phyloP scores from a whole-genome alignment of 306 rosid genomes.

The Prinsepia uniflora region DNA sequence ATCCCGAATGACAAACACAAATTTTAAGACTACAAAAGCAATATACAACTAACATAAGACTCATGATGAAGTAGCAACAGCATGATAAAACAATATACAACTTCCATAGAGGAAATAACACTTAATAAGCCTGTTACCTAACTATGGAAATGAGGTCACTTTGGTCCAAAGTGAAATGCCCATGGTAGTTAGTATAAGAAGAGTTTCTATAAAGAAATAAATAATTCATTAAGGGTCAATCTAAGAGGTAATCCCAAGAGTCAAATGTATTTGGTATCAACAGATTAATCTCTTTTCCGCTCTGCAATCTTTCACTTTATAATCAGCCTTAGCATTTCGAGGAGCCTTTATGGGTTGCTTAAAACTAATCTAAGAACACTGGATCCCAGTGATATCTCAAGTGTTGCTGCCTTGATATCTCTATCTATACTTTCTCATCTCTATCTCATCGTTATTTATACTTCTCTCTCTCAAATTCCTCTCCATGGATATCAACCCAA shows the following conservation, averaged over 20 bases:
- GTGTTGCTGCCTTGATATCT: neutral
- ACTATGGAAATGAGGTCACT: neutral
- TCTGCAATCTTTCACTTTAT: neutral
- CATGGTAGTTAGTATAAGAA: neutral
- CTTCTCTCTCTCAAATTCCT: neutral
- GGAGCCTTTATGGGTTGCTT: neutral
- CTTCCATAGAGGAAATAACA: neutral
- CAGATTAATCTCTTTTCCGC: neutral
- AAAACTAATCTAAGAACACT: neutral
- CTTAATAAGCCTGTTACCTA: neutral
- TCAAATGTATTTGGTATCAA: neutral
- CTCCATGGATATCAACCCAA: neutral
- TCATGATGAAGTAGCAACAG: neutral
- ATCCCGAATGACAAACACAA: too few species aligned
- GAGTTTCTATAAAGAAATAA: neutral
- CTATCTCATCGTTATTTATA: neutral
- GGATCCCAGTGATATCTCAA: neutral
- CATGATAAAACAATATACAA: neutral
- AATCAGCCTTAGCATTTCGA: neutral
- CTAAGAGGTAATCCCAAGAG: neutral
- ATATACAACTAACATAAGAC: neutral
- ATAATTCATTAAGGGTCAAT: neutral
- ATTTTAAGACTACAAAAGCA: neutral
- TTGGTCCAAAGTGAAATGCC: neutral
- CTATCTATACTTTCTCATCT: neutral